Evolutionary conservation across 345 rosid species (phyloP), one percentile per base, ranked within the genome.

Genomic region (Boechera divaricarpa): DNA sequence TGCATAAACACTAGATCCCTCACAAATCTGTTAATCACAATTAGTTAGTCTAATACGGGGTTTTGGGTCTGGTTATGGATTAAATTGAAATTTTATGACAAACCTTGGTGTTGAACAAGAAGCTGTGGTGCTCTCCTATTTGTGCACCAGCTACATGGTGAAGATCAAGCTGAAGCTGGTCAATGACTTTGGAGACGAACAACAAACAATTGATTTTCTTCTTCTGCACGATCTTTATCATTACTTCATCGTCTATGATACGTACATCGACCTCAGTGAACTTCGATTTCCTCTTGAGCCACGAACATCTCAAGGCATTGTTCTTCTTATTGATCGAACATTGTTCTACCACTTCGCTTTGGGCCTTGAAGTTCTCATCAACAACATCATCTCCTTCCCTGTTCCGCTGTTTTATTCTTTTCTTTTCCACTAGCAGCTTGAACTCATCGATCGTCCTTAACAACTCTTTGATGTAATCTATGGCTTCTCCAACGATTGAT

Each of bases 211-310:
- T 84, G 72, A 82, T 85, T 75, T 85, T 90, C 87, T 92, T 92
- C 72, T 88, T 79, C 77, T 88, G 97, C 13, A 90, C 80, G 3
- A 88, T 82, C 72, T 90, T 90, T 74, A 92, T 84, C 1, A 91
- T 92, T 28, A 90, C 90, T 80, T 90, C 97, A 38, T 86, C 90
- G 38, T 90, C 91, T 10, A 87, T 63, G 56, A 92, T 86, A 42
- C 94, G 87, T 45, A 90, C 94, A 79, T 90, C 96, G 1, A 92
- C 90, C 73, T 92, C 94, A 1, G 90, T 84, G 55, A 83, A 88
- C 69, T 86, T 89, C 0, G 96, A 85, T 77, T 90, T 92, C 80
- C 94, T 86, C 77, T 89, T 89, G n/a, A 92, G 87, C 97, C 97
- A 90, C 6, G 94, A 90, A 70, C 88, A 87, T 76, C 94, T 85